Conservation (phyloP, 2,329 filamentous ascomycete genomes). For the Fusarium multiceps region DNA sequence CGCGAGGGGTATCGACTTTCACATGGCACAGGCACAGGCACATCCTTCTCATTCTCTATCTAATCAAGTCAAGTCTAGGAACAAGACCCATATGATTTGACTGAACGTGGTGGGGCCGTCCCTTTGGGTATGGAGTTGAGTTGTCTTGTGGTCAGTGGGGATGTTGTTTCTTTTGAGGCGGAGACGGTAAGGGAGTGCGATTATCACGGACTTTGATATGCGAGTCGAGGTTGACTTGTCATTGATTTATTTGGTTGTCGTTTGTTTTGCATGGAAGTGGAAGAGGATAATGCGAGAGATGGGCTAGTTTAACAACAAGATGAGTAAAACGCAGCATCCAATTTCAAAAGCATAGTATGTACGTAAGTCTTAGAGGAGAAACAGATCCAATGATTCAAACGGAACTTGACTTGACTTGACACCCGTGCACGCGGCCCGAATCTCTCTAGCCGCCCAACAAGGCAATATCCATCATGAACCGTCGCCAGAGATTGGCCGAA, state of each 20-base stretch:
- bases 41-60: constrained; percentile 15
- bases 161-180: constrained; percentile 21
- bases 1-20: constrained; percentile 32
- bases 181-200: constrained; percentile 38
- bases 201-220: constrained; percentile 35
- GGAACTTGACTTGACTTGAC: constrained; percentile 12
- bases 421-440: constrained; percentile 43
- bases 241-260: background rate
- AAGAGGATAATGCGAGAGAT: background rate
- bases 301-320: background rate
- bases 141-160: constrained; percentile 29
- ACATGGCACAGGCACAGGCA: constrained; percentile 29
- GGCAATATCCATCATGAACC: constrained; percentile 1
- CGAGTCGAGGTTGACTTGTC: constrained; percentile 5
- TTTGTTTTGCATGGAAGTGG: background rate
- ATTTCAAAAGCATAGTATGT: background rate
- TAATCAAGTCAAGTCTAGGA: constrained; percentile 37
- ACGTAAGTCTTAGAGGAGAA: background rate
- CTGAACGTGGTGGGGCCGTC: constrained; percentile 38
- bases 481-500: constrained; percentile 26
- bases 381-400: constrained; percentile 1
- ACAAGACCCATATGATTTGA: constrained; percentile 27
- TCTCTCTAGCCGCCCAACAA: constrained; percentile 36
- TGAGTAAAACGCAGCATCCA: too few relatives aligned
- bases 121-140: constrained; percentile 40